Evolutionary conservation across 2,329 filamentous ascomycete species (phyloP).

Genomic region (Fusarium avenaceum): DNA sequence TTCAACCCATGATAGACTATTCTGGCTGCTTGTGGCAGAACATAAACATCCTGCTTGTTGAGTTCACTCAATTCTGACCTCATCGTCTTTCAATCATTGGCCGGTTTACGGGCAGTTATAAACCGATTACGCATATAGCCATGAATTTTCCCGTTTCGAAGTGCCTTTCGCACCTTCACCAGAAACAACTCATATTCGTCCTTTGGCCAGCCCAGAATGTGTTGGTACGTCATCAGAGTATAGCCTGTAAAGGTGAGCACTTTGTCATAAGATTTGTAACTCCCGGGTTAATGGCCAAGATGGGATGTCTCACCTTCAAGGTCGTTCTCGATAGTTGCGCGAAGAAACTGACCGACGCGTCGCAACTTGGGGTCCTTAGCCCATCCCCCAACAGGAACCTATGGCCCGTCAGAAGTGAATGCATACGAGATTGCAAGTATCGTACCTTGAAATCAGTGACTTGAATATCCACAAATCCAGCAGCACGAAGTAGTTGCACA

Average conservation of each 20-base stretch:
- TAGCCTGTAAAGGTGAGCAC: not conserved
- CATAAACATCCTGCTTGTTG: no score
- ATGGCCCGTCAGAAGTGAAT: not conserved
- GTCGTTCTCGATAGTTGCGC: conserved; percentile 6
- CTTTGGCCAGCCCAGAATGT: not conserved
- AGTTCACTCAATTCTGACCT: no score
- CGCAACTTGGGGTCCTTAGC: conserved; percentile 6
- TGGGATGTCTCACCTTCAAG: conserved; percentile 5
- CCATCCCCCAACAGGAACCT: conserved; percentile 25
- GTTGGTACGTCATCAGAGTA: not conserved
- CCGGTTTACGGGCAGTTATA: not conserved
- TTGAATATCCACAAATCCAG: conserved; percentile 9
- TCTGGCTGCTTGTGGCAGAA: no score
- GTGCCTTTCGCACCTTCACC: conserved; percentile 2
- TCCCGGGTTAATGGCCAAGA: no score
- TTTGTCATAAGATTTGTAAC: not conserved
- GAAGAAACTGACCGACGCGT: conserved; percentile 12
- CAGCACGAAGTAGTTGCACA: not conserved
- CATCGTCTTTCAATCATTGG: not conserved
- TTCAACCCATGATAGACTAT: no score
- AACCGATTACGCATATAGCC: not conserved
- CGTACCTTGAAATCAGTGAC: conserved; percentile 10
- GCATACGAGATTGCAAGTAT: no score
- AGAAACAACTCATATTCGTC: conserved; percentile 3
- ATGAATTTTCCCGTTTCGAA: not conserved